A percentile compares a stretch with the other conserved stretches of the same genome.
Conservation (phyloP, 164 flowering plant genomes). For the Vitis amurensis region DNA sequence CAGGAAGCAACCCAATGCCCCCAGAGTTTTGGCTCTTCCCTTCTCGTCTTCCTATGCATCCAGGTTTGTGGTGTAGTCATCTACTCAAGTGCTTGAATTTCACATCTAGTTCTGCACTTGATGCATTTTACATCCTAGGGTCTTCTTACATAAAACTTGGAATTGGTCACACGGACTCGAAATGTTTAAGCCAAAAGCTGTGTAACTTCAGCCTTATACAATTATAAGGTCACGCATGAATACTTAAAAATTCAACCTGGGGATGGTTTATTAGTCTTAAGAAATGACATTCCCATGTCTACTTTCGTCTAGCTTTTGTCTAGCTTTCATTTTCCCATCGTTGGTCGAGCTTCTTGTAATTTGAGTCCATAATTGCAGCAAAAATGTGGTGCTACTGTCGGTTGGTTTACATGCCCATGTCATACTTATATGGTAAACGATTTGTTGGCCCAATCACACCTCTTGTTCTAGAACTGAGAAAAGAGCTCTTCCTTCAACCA, state of each 20-base stretch:
- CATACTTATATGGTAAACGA: slow-evolving; percentile 43
- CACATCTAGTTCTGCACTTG: too few species aligned
- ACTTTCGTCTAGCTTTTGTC: too few species aligned
- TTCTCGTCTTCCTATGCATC: slow-evolving; percentile 6
- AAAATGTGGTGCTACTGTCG: slow-evolving; percentile 53
- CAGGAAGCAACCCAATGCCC: slow-evolving; percentile 32
- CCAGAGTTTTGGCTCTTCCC: slow-evolving; percentile 32
- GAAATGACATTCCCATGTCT: too few species aligned
- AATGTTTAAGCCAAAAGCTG: too few species aligned
- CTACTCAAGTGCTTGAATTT: too few species aligned
- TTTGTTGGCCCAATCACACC: slow-evolving; percentile 52
- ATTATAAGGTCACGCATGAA: too few species aligned
- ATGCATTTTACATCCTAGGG: too few species aligned
- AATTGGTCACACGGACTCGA: too few species aligned
- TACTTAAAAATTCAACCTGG: too few species aligned
- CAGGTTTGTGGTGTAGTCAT: slow-evolving; percentile 10
- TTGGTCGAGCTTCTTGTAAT: background rate
- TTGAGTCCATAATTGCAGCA: slow-evolving; percentile 23
- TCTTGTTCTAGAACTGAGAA: slow-evolving; percentile 37
- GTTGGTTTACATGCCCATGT: slow-evolving; percentile 47
- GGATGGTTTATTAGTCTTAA: too few species aligned
- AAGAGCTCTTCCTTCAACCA: slow-evolving; percentile 42
- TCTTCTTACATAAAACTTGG: too few species aligned
- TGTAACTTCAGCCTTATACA: too few species aligned
- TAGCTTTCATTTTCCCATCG: background rate